A percentile compares a stretch with the other conserved stretches of the same genome.
These are phyloP conservation scores for Micractinium sp. DNA, from an alignment of 139 green algal genomes.

Conservation along the genomic window DNA sequence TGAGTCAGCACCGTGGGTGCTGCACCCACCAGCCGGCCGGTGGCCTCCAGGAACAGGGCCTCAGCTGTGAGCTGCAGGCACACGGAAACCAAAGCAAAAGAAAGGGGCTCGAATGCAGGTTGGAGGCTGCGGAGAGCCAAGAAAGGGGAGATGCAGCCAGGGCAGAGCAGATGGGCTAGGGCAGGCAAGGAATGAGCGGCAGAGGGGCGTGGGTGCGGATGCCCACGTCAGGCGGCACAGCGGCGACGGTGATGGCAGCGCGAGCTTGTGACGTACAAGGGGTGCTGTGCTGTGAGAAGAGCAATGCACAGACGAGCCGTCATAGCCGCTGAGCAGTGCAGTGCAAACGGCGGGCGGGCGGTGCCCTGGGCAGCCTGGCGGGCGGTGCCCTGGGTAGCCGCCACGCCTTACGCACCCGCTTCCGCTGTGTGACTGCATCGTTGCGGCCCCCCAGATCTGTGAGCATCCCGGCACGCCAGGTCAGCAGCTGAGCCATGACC, in stretches of 20 bases:
- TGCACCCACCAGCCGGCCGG: constrained; percentile 55
- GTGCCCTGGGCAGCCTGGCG: not conserved
- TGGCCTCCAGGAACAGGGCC: constrained; percentile 72
- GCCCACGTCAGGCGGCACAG: too few species aligned
- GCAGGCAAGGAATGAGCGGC: too few species aligned
- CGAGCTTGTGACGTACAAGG: too few species aligned
- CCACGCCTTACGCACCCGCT: constrained; percentile 30
- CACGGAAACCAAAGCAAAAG: not conserved
- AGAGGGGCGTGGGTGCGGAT: too few species aligned
- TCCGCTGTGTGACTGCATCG: constrained; percentile 34
- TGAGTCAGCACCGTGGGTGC: constrained; percentile 37
- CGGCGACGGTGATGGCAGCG: not conserved
- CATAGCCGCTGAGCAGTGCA: not conserved
- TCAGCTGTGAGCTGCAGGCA: constrained; percentile 55
- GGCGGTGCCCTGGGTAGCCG: not conserved
- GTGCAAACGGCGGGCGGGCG: not conserved
- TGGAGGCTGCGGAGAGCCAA: too few species aligned
- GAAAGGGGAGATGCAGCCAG: not conserved
- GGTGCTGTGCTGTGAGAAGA: not conserved
- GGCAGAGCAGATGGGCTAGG: too few species aligned
- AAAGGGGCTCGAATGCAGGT: not conserved
- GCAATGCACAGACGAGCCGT: not conserved
- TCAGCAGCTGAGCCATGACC: constrained; percentile 50
- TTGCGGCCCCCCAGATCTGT: constrained; percentile 18
- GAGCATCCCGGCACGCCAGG: constrained; percentile 48